Evolutionary conservation across 2,329 filamentous ascomycete species (phyloP).

Genomic region (Cephalotrichum gorgonifer): DNA sequence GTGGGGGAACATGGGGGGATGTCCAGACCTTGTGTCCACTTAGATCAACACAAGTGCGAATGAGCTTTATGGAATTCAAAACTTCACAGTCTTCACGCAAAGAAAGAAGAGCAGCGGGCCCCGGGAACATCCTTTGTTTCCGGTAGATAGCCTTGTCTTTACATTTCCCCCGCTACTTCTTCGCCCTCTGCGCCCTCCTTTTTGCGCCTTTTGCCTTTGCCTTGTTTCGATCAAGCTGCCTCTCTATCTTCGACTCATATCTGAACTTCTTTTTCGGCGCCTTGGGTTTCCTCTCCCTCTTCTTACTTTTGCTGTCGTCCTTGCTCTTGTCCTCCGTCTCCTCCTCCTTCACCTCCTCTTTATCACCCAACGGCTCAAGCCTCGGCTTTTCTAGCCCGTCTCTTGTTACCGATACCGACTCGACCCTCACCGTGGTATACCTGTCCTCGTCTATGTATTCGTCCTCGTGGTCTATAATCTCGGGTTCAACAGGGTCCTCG

Average conservation of each 20-base stretch:
- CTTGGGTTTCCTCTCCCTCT: constrained; percentile 40
- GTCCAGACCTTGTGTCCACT: neutral
- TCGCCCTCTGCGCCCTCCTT: constrained; percentile 30
- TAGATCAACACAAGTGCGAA: neutral
- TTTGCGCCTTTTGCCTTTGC: constrained; percentile 55
- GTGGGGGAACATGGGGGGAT: neutral
- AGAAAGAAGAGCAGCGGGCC: neutral
- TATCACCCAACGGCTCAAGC: constrained; percentile 22
- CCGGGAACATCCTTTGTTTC: constrained; percentile 1
- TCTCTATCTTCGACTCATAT: constrained; percentile 81
- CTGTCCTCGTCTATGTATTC: constrained; percentile 96
- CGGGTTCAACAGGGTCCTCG: constrained; percentile 34
- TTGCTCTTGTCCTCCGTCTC: constrained; percentile 20
- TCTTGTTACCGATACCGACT: constrained; percentile 71
- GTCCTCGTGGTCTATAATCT: constrained; percentile 68
- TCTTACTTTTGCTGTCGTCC: constrained; percentile 12
- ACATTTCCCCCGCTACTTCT: constrained; percentile 6
- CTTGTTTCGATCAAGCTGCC: constrained; percentile 63
- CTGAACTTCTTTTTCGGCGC: constrained; percentile 87
- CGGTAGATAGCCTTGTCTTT: constrained; percentile 13
- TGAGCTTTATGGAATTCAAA: neutral
- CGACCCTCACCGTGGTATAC: constrained; percentile 90
- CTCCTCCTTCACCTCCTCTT: constrained; percentile 19
- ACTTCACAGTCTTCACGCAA: neutral
- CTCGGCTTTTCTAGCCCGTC: constrained; percentile 56